Conservation (phyloP, 1,139 yeast genomes). For the Taiozyma sp. region DNA sequence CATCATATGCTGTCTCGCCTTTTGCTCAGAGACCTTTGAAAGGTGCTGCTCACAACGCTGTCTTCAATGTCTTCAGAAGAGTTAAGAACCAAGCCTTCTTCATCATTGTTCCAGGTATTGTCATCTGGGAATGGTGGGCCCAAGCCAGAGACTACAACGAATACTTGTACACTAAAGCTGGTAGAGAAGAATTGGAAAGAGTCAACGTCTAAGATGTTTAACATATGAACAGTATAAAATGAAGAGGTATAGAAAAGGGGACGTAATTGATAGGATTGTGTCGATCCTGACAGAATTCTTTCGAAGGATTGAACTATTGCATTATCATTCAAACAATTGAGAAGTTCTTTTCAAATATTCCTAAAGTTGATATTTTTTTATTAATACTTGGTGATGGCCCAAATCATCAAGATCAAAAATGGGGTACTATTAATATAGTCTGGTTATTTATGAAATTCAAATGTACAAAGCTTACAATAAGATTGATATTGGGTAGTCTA, state of each 20-base stretch:
- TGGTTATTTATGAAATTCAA: neutral
- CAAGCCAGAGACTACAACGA: conserved; percentile 88
- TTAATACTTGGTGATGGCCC: neutral
- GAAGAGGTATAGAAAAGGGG: neutral
- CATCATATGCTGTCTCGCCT: conserved; percentile 87
- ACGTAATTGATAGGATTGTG: neutral
- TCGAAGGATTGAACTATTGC: neutral
- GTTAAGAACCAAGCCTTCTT: conserved; percentile 79
- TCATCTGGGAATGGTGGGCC: conserved; percentile 86
- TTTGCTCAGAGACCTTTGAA: conserved; percentile 90
- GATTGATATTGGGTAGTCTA: neutral
- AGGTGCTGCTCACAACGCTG: conserved; percentile 78
- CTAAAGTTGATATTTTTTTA: neutral
- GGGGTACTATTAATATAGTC: neutral
- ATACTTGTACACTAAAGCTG: conserved; percentile 95
- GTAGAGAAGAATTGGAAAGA: conserved; percentile 87
- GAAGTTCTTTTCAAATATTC: neutral
- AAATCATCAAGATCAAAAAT: neutral
- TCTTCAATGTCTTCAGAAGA: conserved; percentile 95
- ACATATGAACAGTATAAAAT: neutral
- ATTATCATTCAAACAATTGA: neutral
- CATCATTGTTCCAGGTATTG: conserved; percentile 68
- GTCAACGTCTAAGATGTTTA: conserved; percentile 50
- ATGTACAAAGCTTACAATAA: neutral
- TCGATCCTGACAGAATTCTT: neutral